phyloP scores from a whole-genome alignment of 768 basidiomycete genomes.

The Cyclocybe aegerita region DNA sequence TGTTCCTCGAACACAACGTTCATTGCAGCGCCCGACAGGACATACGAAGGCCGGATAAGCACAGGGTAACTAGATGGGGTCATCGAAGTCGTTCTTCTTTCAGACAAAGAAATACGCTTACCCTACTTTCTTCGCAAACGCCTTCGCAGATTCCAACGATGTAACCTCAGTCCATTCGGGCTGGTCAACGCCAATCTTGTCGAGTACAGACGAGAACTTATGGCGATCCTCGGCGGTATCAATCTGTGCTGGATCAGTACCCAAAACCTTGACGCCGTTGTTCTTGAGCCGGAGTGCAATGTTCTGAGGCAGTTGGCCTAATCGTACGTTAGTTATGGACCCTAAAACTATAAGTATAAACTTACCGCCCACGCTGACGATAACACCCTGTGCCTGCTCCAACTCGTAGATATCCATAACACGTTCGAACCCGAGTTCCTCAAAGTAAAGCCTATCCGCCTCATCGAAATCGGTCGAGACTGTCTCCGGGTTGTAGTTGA shows the following conservation, averaged over 20 bases:
- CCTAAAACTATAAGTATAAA: slow-evolving; percentile 2
- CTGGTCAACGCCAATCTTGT: slow-evolving; percentile 94
- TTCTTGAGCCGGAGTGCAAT: slow-evolving; percentile 95
- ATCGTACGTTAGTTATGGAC: background rate
- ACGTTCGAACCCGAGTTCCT: slow-evolving; percentile 95
- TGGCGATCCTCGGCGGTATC: slow-evolving; percentile 98
- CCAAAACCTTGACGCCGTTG: slow-evolving; percentile 88
- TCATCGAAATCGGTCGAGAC: slow-evolving; percentile 99
- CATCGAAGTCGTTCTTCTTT: background rate
- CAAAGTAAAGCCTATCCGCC: slow-evolving; percentile 98
- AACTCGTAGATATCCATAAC: slow-evolving; percentile 99
- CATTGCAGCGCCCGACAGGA: slow-evolving; percentile 98
- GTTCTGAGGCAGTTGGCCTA: slow-evolving; percentile 97
- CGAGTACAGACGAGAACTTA: slow-evolving; percentile 97
- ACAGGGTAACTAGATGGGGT: slow-evolving; percentile 79
- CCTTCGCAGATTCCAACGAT: slow-evolving; percentile 85
- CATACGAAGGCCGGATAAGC: slow-evolving; percentile 97
- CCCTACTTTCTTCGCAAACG: slow-evolving; percentile 85
- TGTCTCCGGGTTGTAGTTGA: slow-evolving; percentile 99
- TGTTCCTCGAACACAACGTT: slow-evolving; percentile 96
- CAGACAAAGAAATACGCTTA: slow-evolving; percentile 28
- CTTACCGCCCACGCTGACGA: slow-evolving; percentile 95
- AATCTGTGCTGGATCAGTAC: slow-evolving; percentile 93
- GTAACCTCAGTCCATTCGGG: slow-evolving; percentile 95
- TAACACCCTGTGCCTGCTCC: slow-evolving; percentile 88